phyloP scores from a whole-genome alignment of 2,329 filamentous ascomycete genomes.

The Paraconiothyrium brasiliense region DNA sequence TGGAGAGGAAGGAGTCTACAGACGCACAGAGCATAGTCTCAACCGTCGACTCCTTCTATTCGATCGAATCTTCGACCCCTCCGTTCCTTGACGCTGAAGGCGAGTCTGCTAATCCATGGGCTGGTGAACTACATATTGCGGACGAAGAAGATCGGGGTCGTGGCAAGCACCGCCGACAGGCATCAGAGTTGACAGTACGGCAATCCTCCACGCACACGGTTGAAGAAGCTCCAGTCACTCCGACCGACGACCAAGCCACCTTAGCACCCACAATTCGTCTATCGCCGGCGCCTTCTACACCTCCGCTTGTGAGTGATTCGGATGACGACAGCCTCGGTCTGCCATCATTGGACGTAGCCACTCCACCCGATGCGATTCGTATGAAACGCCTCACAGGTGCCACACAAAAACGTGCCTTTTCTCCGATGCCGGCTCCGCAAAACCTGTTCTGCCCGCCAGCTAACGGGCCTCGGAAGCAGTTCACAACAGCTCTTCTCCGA shows the following conservation, averaged over 20 bases:
- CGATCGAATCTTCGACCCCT: conserved; percentile 39
- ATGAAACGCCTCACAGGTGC: conserved; percentile 59
- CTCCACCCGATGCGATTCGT: conserved; percentile 49
- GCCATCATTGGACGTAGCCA: conserved; percentile 51
- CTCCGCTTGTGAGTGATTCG: conserved; percentile 55
- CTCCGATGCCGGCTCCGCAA: conserved; percentile 73
- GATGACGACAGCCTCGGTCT: conserved; percentile 55
- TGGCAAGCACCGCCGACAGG: conserved; percentile 45
- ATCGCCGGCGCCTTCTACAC: conserved; percentile 53
- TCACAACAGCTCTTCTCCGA: conserved; percentile 70
- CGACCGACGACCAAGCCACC: conserved; percentile 29
- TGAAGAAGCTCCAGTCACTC: conserved; percentile 33
- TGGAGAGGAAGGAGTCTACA: conserved; percentile 34
- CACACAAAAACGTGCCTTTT: conserved; percentile 67
- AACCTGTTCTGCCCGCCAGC: conserved; percentile 68
- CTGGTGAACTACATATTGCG: conserved; percentile 18
- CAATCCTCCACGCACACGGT: conserved; percentile 25
- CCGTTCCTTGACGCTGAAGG: conserved; percentile 43
- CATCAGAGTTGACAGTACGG: conserved; percentile 49
- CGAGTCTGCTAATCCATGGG: conserved; percentile 42
- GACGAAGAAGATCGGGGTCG: conserved; percentile 37
- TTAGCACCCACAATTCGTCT: conserved; percentile 32
- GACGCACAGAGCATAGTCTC: conserved; percentile 47
- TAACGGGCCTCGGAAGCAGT: conserved; percentile 48
- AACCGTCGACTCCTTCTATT: conserved; percentile 51